Evolutionary conservation across 495 filamentous ascomycete species (phyloP), one percentile per base, ranked within the genome.

Genomic region (Acidomyces sp.): DNA sequence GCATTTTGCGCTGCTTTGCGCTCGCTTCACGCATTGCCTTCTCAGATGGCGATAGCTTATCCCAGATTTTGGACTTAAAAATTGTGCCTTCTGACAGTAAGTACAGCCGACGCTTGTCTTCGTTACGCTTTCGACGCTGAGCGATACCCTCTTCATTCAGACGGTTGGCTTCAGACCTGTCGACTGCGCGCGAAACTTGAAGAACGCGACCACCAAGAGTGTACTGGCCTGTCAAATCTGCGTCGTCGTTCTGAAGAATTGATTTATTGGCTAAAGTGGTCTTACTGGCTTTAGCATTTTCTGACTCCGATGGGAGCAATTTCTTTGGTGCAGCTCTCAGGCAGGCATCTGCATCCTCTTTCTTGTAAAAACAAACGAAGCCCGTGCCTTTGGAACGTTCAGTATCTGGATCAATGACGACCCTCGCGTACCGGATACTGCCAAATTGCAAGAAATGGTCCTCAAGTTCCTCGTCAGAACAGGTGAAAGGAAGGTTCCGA

Each of bases 81-180:
- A 99, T 80, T 5, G 77, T 78, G 22, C 90, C 90, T 61, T 99
- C 90, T 11, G 72, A 71, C 13, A 99, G 69, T 3, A 99, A 75
- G 61, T 84, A 99, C 2, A 96, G 68, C 21, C 82, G 78, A n/a
- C 90, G 75, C 60, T 88, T 96, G 62, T 99, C 90, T 49, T 77
- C 80, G 44, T 88, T 76, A 18, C 76, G 79, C 39, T 71, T 70
- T 45, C 76, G 71, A 26, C 82, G 74, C 28, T 67, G 63, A 7
- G 70, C 70, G 7, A 64, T 65, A 35, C 79, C 77, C 28, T 78
- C 76, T 34, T 79, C 72, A 23, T 79, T 75, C 12, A 96, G 72
- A 20, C 79, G 76, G 13, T 62, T 60, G 15, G 90, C 90, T 58
- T 86, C 75, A 28, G 73, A 67, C 55, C 79, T 80, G 60, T 75